Percentiles rank a stretch among this genome's conserved stretches.
Conservation (phyloP, 352 stramenopile genomes). For the Pythium rhizo-oryzae region DNA sequence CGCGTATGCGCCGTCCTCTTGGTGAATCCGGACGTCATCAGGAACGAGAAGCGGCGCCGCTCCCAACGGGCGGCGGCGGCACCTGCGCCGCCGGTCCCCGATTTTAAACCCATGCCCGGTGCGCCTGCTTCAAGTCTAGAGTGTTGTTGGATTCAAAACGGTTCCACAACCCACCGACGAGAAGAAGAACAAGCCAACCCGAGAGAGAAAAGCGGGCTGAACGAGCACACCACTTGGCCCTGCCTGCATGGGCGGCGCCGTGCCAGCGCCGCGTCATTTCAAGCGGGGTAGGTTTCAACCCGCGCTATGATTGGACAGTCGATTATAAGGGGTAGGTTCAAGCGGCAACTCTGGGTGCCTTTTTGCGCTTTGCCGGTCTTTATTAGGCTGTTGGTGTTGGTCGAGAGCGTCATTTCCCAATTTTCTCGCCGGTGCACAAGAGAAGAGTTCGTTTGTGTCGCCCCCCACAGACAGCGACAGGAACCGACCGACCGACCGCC, state of each 20-base stretch:
- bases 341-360: constrained; percentile 19
- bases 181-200: no score
- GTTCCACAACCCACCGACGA: not conserved
- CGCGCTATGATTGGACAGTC: constrained; percentile 12
- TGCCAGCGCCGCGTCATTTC: not conserved
- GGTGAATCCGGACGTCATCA: no score
- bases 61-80: not conserved
- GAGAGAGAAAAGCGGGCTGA: no score
- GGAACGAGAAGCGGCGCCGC: not conserved
- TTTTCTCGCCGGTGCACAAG: constrained; percentile 40
- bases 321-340: constrained; percentile 25
- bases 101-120: constrained; percentile 5
- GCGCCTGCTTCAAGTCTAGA: constrained; percentile 6
- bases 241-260: no score
- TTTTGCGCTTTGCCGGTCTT: constrained; percentile 27
- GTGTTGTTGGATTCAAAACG: no score
- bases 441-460: constrained; percentile 12
- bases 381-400: constrained; percentile 17
- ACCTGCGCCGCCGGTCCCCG: not conserved
- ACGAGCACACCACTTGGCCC: not conserved
- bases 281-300: constrained; percentile 16
- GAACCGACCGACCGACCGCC: constrained; percentile 21
- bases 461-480: constrained; percentile 1
- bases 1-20: not conserved
- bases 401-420: constrained; percentile 39